Base-by-base conservation (phyloP, 257 asterid genomes). In the Solanum megistacrolobum region DNA sequence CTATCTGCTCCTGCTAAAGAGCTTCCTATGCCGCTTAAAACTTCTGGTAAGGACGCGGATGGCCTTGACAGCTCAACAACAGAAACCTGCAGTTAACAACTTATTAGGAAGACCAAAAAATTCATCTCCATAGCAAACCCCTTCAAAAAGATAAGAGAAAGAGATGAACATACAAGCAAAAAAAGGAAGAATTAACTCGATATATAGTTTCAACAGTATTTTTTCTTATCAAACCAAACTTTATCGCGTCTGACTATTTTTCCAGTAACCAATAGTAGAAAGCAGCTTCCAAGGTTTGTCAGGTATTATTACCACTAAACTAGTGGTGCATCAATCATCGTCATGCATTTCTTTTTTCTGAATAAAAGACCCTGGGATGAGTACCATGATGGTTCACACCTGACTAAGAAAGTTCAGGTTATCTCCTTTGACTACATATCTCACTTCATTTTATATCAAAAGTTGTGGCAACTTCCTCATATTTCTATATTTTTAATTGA, bases 41-140 rank as follows among this genome's bases (percentile, higher is more conserved):
- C 52, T 87, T 94, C 95, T 3, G 95, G 93, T 68, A 95, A 88
- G 16, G 98, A 94, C 6, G 97, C 86, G 0, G 98, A 94, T 85
- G 99, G 98, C 84, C 89, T 95, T 34, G 95, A 93, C 88, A 96
- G 88, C 97, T 96, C 99, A 84, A 96, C 94, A 81, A 96, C 93
- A 43, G 95, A 92, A 58, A 95, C 99, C 99, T 97, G 92, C 55
- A 35, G 69, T 46, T 27, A 74, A 88, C 66, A 10, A 87, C 55
- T 87, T 11, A 75, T 79, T 16, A 39, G 72, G 38, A 62, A 31
- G 4, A 27, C 25, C 25, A 12, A 32, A 12, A 12, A 46, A 86
- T 14, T 20, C 20, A 27, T 27, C 81, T 74, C 62, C 71, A 10
- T 32, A 21, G 23, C 58, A 73, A 27, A 41, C 31, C 25, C 31